Conservation (phyloP, 148 eudicot genomes). For the Vaccinium darrowii region DNA sequence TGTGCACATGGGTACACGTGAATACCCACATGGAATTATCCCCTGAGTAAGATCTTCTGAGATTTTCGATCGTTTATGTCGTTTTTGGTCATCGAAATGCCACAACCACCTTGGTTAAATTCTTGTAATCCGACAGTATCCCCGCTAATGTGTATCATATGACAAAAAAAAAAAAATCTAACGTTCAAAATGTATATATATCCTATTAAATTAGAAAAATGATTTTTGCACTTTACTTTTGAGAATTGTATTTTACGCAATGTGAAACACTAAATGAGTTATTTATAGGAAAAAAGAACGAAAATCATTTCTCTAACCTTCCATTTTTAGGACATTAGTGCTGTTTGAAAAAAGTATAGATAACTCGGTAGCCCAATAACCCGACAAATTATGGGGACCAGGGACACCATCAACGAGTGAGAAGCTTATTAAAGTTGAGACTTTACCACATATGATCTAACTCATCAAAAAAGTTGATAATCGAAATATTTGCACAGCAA, state of each 20-base stretch:
- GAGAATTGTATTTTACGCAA: neutral
- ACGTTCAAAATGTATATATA: too few relatives aligned
- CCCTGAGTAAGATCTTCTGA: neutral
- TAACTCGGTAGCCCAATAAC: neutral
- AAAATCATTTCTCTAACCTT: neutral
- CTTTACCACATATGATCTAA: too few relatives aligned
- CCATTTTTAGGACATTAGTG: neutral
- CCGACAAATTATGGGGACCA: neutral
- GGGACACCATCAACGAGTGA: neutral
- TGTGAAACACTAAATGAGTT: too few relatives aligned
- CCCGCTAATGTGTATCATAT: too few relatives aligned
- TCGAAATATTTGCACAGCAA: neutral
- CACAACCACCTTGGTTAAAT: neutral
- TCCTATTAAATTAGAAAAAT: too few relatives aligned
- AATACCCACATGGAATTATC: slow-evolving; percentile 5
- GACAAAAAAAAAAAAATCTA: too few relatives aligned
- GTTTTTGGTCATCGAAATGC: neutral
- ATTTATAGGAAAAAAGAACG: neutral
- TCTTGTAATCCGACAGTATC: neutral
- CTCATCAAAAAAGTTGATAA: neutral
- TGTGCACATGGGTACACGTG: slow-evolving; percentile 19
- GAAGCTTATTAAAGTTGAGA: too few relatives aligned
- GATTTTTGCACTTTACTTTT: too few relatives aligned
- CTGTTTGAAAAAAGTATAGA: neutral
- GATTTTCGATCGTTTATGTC: neutral